Evolutionary conservation across 768 basidiomycete genomes (phyloP), one percentile per base, ranked within the genome.

Genomic region (Leucosporidium scottii): DNA sequence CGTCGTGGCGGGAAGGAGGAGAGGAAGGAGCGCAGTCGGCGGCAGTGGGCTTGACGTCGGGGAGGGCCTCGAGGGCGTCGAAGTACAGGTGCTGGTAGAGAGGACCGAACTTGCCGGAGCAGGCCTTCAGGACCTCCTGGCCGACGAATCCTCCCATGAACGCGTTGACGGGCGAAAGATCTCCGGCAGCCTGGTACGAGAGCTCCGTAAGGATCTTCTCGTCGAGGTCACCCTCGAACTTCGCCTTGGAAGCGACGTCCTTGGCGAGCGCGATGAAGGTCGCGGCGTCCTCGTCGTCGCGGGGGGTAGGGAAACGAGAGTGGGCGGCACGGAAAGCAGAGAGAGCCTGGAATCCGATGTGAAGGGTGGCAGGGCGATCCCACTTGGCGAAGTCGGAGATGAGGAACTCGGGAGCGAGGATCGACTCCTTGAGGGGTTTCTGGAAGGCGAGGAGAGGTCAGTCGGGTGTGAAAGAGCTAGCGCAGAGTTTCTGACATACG

Each of bases 311-410:
- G 18, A 92, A 80, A 27, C 87, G 83, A 60, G 87, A 73, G 75
- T 87, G 81, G 53, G 83, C 81, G 63, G 77, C 70, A 59, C 79
- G 79, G 80, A 91, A 99, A 65, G 86, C 82, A 0, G 89, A 89
- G 53, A 99, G 83, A 7, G 94, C 93, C 78, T 93, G 93, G 84
- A 96, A 98, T 48, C 91, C 96, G 62, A 84, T 87, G 78, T 98
- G 96, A 15, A 98, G 85, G 7, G 89, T 86, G 13, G 89, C 79
- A 2, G 93, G 93, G 25, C 92, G 87, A 74, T 97, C 93, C 73
- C 91, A 97, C 78, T 99, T 98, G 75, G 90, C 91, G 74, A 97
- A 98, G 78, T 99, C 96, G 55, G 93, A 92, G 73, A 97, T 85
- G 81, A 96, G 89, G 76, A 85, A 85, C 74, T 98, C 94, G 0